Percentiles rank a stretch among this genome's conserved stretches.
Conservation (phyloP, 2,329 filamentous ascomycete species). For the Teratosphaeria epicoccoides region DNA sequence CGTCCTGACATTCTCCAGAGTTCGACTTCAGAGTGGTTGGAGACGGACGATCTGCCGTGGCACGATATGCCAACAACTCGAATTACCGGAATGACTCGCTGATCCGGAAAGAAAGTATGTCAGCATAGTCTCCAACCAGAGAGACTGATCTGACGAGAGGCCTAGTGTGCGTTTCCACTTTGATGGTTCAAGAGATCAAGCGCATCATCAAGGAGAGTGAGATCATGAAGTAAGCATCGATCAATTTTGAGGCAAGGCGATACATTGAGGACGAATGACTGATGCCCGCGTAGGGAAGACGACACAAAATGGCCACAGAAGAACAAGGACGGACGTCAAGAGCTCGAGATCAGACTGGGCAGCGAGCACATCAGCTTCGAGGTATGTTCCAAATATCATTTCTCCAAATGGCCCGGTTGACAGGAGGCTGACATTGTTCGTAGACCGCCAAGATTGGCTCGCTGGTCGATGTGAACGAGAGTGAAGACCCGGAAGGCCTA, state of each 20-base stretch:
- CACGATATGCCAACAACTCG: conserved; percentile 97
- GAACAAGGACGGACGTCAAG: conserved; percentile 96
- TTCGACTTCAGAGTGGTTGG: conserved; percentile 92
- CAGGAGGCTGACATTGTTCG: neutral
- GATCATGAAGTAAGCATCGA: conserved; percentile 75
- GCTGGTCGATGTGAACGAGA: conserved; percentile 91
- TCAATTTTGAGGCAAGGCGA: neutral
- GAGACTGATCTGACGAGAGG: neutral
- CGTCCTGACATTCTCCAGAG: conserved; percentile 44
- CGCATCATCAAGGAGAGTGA: conserved; percentile 95
- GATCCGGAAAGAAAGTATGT: conserved; percentile 96
- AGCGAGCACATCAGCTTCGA: conserved; percentile 98
- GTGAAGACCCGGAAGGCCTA: conserved; percentile 86
- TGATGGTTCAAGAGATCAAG: conserved; percentile 88
- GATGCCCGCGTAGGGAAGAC: conserved; percentile 61
- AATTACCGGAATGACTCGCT: conserved; percentile 98
- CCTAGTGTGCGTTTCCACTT: conserved; percentile 86
- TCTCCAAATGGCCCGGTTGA: conserved; percentile 15
- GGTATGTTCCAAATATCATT: conserved; percentile 40
- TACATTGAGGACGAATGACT: conserved; percentile 15
- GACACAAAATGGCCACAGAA: conserved; percentile 98
- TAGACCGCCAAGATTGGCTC: conserved; percentile 98
- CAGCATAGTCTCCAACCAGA: conserved; percentile 4
- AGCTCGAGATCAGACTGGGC: conserved; percentile 86
- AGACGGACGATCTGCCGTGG: conserved; percentile 85